Evolutionary conservation across 306 rosid species (phyloP), one percentile per base, ranked within the genome.

Genomic region (Arachis stenosperma): DNA sequence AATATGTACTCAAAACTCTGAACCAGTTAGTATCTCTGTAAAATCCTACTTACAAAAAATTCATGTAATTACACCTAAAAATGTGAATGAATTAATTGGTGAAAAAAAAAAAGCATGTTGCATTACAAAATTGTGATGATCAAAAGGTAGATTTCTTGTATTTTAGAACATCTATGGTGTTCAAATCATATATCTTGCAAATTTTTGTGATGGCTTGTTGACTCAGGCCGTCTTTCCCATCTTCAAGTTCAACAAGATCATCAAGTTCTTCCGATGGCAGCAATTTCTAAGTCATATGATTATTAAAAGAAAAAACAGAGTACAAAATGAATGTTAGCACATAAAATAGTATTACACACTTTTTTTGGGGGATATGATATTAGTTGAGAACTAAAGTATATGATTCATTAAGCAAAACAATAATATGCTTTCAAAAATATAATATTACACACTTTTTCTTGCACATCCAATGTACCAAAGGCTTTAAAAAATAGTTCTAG

Each of bases 241-340:
- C 70, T 53, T 79, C 81, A 3, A 8, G 64, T 27, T 42, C 71
- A 53, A 78, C 63, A 73, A 94, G 85, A 54, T 76, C 56, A 65
- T 94, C 95, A 4, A 94, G 92, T 62, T 83, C 86, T 84, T 78
- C 59, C 0, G 91, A 91, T 48, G 97, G 95, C 82, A 57, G 79
- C 85, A 90, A 67, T 11, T 83, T 87, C 97, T 93, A 33, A 68
- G 72, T 7, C 36, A 72, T 6, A 51, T 42, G 15, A 57, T 50
- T 7, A 57, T 50, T 7, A 11, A 48, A 64, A 15, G 47, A 41
- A 46, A 39, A 30, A 14, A 55, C 65, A 11, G 41, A 69, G 69
- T 42, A 54, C 7, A 52, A 37, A 46, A 62, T 3, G 33, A 42
- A 42, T 43, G 40, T 56, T 57, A 61, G 61, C 74, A 78, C 15